phyloP scores from a whole-genome alignment of 1,139 yeast species.

The Entelexis paramagnoliae region DNA sequence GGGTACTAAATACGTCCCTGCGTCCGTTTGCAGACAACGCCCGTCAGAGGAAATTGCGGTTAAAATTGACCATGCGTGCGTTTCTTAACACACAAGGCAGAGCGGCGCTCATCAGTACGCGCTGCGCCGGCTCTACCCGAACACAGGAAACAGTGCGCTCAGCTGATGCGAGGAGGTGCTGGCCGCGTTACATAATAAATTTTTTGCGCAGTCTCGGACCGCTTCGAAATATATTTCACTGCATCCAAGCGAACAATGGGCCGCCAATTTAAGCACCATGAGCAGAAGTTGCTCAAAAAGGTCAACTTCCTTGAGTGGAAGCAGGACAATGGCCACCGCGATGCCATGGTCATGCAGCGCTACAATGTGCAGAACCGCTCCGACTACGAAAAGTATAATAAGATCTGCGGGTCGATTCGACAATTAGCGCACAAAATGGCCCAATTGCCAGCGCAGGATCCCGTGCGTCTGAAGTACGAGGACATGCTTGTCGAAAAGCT shows the following conservation, averaged over 20 bases:
- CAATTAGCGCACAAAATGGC: slow-evolving; percentile 80
- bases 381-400: slow-evolving; percentile 89
- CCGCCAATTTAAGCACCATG: slow-evolving; percentile 86
- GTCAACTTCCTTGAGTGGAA: slow-evolving; percentile 98
- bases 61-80: no score
- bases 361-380: slow-evolving; percentile 92
- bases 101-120: no score
- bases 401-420: slow-evolving; percentile 81
- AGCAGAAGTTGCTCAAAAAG: slow-evolving; percentile 84
- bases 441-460: slow-evolving; percentile 73
- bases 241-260: slow-evolving; percentile 45
- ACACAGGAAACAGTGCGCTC: no score
- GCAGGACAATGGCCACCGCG: slow-evolving; percentile 90
- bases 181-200: not conserved
- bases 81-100: no score
- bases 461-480: slow-evolving; percentile 78
- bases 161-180: not conserved
- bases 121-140: no score
- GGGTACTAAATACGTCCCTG: no score
- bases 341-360: slow-evolving; percentile 87
- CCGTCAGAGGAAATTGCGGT: no score
- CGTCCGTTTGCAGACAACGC: no score
- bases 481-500: slow-evolving; percentile 75
- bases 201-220: not conserved
- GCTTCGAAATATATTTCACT: not conserved